These are phyloP conservation scores for Trichophyton mentagrophytes DNA, from an alignment of 2,329 filamentous ascomycete genomes.

Conservation along the genomic window DNA sequence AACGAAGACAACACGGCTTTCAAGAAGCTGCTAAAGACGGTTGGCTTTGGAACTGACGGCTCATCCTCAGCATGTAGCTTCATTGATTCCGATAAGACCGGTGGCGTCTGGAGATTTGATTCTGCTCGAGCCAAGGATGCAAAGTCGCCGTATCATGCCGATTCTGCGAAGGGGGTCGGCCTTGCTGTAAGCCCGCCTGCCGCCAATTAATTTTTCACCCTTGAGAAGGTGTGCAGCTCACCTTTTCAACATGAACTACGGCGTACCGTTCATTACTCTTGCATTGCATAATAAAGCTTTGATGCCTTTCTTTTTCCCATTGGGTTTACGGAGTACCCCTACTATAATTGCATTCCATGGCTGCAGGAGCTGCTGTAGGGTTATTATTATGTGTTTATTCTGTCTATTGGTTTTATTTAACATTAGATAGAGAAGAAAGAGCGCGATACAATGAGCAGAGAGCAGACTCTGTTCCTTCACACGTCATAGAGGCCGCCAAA, in stretches of 20 bases:
- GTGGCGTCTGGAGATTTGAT: constrained; percentile 59
- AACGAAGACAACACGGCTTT: constrained; percentile 26
- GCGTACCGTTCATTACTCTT: not conserved
- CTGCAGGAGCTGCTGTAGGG: not conserved
- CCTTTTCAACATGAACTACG: not conserved
- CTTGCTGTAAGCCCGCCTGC: constrained; percentile 13
- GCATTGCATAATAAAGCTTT: not conserved
- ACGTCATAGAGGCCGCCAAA: not conserved
- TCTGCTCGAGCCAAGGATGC: constrained; percentile 37
- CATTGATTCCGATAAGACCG: constrained; percentile 52
- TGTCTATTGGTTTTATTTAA: not conserved
- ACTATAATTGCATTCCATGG: not conserved
- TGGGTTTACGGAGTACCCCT: not conserved
- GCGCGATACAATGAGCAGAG: not conserved
- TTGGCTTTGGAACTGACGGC: constrained; percentile 21
- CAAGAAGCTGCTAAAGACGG: constrained; percentile 29
- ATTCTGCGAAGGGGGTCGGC: constrained; percentile 30
- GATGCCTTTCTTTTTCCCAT: not conserved
- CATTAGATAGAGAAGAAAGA: not conserved
- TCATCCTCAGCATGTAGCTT: constrained; percentile 13
- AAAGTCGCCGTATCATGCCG: constrained; percentile 31
- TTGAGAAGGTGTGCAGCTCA: not conserved
- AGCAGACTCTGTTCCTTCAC: not conserved
- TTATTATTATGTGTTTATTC: not conserved
- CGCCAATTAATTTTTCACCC: not conserved